Conservation (phyloP, 2,329 filamentous ascomycete genomes). For the Aspergillus pseudoglaucus region DNA sequence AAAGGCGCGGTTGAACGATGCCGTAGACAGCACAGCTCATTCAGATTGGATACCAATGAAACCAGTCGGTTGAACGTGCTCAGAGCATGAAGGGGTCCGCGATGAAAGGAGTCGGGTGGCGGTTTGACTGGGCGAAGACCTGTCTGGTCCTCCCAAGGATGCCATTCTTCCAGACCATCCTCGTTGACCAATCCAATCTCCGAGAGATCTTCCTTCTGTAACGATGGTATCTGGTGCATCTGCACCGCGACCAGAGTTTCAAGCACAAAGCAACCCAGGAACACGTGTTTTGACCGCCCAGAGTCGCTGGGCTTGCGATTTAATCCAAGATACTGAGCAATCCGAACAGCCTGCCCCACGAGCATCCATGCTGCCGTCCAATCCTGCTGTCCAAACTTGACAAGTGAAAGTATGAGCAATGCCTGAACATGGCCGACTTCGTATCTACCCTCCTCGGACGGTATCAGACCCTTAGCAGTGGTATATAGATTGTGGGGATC, state of each 20-base stretch:
- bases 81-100: slow-evolving; percentile 39
- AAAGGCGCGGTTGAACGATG: slow-evolving; percentile 16
- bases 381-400: slow-evolving; percentile 56
- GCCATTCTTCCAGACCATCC: slow-evolving; percentile 67
- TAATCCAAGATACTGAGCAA: slow-evolving; percentile 26
- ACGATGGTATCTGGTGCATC: slow-evolving; percentile 39
- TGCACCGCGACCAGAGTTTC: slow-evolving; percentile 47
- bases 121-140: slow-evolving; percentile 22
- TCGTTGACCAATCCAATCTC: slow-evolving; percentile 50
- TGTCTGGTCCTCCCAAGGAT: slow-evolving; percentile 57
- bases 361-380: slow-evolving; percentile 57
- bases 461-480: slow-evolving; percentile 32
- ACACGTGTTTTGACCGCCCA: slow-evolving; percentile 37
- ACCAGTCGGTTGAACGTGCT: slow-evolving; percentile 51
- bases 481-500: slow-evolving; percentile 41
- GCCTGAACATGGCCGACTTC: slow-evolving; percentile 51
- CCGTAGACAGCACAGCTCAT: slow-evolving; percentile 25
- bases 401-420: slow-evolving; percentile 54
- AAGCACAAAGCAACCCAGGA: slow-evolving; percentile 48
- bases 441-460: slow-evolving; percentile 42
- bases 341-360: slow-evolving; percentile 57
- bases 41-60: slow-evolving; percentile 29
- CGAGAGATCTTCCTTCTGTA: slow-evolving; percentile 47
- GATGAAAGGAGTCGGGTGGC: slow-evolving; percentile 23
- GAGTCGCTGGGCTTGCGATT: slow-evolving; percentile 42